Evolutionary conservation across 1,284 basidiomycete genomes (phyloP).

Genomic region (Schizophyllum commune): DNA sequence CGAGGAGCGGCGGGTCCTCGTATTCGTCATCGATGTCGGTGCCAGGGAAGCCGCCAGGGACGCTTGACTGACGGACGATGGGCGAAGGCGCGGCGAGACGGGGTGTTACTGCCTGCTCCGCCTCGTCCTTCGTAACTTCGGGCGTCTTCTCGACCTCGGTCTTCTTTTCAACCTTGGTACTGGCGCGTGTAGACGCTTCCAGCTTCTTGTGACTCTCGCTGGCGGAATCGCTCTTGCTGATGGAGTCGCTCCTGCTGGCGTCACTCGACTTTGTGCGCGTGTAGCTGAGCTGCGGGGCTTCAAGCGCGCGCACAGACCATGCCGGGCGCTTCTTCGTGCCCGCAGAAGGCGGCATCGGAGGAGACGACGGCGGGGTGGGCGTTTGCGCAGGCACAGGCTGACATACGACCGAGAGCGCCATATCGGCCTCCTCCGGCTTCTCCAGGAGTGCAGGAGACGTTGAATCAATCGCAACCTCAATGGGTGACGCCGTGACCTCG

Average conservation of each 20-base stretch:
- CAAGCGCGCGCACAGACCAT: conserved; percentile 17
- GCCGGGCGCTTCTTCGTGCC: conserved; percentile 7
- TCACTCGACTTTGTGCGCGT: neutral
- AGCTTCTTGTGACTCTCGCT: neutral
- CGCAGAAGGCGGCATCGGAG: neutral
- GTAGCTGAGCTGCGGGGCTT: conserved; percentile 13
- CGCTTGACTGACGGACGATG: neutral
- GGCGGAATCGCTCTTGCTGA: neutral
- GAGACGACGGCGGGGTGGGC: neutral
- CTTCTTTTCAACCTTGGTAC: neutral
- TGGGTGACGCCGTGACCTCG: no score
- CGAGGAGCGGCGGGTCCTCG: conserved; percentile 3
- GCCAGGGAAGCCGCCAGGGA: neutral
- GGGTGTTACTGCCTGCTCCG: neutral
- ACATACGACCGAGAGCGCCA: neutral
- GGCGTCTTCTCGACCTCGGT: neutral
- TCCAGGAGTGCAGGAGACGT: neutral
- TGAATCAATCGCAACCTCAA: neutral
- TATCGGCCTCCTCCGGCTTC: neutral
- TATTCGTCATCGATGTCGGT: neutral
- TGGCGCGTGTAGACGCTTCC: neutral
- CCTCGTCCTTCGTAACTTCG: neutral
- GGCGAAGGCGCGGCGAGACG: neutral
- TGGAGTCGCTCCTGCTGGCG: neutral
- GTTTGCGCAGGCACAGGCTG: neutral